phyloP scores from a whole-genome alignment of 1,284 basidiomycete genomes.

The Anthracocystis setariae region DNA sequence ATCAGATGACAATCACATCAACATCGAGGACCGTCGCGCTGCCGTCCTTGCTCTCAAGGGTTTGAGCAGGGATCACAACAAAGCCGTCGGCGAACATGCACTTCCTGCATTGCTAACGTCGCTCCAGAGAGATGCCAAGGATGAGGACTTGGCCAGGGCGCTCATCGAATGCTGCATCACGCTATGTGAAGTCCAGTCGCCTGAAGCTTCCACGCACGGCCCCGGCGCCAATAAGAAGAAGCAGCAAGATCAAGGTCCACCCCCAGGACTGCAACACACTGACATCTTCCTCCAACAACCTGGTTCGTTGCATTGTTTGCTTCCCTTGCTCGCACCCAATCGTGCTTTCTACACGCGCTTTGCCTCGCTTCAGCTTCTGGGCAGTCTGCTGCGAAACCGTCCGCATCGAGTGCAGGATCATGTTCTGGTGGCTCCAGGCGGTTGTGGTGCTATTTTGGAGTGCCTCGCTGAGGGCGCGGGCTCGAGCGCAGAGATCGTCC shows the following conservation, averaged over 20 bases:
- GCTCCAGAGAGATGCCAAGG: conserved; percentile 48
- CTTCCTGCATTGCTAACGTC: conserved; percentile 52
- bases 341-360: conserved; percentile 84
- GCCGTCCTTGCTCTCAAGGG: conserved; percentile 92
- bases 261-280: conserved; percentile 78
- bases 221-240: conserved; percentile 15
- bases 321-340: conserved; percentile 72
- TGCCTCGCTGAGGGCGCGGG: conserved; percentile 68
- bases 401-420: conserved; percentile 84
- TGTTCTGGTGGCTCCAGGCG: conserved; percentile 83
- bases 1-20: conserved; percentile 29
- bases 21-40: conserved; percentile 80
- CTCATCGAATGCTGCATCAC: conserved; percentile 58
- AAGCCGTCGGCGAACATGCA: conserved; percentile 67
- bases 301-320: conserved; percentile 79
- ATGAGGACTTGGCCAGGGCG: conserved; percentile 58
- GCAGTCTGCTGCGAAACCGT: conserved; percentile 75
- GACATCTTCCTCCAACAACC: conserved; percentile 78
- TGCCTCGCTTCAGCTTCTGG: conserved; percentile 86
- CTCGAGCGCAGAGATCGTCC: conserved; percentile 64
- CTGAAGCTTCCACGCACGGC: conserved; percentile 11
- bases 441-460: conserved; percentile 77
- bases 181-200: conserved; percentile 52
- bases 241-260: conserved; percentile 64
- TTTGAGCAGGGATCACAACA: conserved; percentile 86